A percentile compares a stretch with the other conserved stretches of the same genome.
Conservation (phyloP, 108 stramenopile species). For the Skeletonema costatum region DNA sequence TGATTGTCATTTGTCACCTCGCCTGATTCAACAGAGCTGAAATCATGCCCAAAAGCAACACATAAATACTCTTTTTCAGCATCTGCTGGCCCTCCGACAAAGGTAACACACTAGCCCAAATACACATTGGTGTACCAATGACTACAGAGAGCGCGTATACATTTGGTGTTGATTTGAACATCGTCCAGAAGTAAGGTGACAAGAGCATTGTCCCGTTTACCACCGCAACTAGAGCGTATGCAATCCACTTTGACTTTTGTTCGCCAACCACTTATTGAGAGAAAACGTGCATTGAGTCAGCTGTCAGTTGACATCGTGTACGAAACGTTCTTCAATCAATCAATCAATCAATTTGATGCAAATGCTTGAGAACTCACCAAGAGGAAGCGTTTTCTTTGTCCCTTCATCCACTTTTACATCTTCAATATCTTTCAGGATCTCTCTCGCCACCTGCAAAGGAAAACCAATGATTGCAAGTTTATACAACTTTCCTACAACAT, state of each 20-base stretch:
- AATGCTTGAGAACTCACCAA: neutral
- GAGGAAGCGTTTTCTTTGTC: conserved; percentile 33
- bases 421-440: conserved; percentile 48
- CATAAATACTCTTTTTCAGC: conserved; percentile 41
- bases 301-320: no score
- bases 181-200: conserved; percentile 14
- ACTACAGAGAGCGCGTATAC: conserved; percentile 22
- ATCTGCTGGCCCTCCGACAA: conserved; percentile 15
- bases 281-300: no score
- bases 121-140: conserved; percentile 19
- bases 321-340: no score
- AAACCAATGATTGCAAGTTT: conserved; percentile 31
- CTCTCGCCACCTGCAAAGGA: conserved; percentile 28
- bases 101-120: conserved; percentile 12
- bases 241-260: conserved; percentile 6
- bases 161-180: conserved; percentile 18
- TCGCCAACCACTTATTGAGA: conserved; percentile 17
- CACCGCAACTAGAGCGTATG: conserved; percentile 16
- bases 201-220: conserved; percentile 8
- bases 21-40: conserved; percentile 20
- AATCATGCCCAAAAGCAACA: conserved; percentile 34
- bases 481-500: neutral
- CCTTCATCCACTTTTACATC: conserved; percentile 45
- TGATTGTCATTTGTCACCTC: neutral
- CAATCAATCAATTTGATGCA: no score